Evolutionary conservation across 2,329 filamentous ascomycete species (phyloP).

Genomic region (Verticillium longisporum): DNA sequence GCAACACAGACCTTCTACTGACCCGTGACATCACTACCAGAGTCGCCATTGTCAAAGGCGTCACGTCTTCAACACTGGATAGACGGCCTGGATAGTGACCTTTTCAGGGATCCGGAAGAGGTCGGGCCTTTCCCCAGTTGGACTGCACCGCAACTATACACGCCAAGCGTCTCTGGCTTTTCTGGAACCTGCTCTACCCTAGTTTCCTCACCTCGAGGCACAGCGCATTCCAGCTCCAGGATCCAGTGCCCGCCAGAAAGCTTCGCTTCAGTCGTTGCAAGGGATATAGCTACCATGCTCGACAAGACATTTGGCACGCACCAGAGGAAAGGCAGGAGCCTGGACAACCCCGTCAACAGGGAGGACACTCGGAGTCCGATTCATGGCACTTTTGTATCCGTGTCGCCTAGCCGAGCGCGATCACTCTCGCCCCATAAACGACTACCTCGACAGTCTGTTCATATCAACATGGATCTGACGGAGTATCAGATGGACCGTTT

Average conservation of each 20-base stretch:
- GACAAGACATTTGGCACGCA: background rate
- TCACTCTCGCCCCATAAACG: slow-evolving; percentile 28
- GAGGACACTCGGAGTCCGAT: slow-evolving; percentile 19
- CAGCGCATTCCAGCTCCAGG: background rate
- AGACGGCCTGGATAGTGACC: slow-evolving; percentile 1
- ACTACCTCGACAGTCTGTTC: slow-evolving; percentile 28
- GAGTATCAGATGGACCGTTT: slow-evolving; percentile 41
- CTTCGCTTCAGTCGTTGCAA: background rate
- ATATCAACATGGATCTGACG: slow-evolving; percentile 41
- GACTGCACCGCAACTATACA: background rate
- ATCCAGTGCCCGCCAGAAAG: background rate
- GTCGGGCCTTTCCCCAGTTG: slow-evolving; percentile 6
- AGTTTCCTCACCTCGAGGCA: too few relatives aligned
- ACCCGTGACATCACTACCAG: background rate
- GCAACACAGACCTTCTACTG: background rate
- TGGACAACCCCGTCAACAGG: slow-evolving; percentile 1
- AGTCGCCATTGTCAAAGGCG: background rate
- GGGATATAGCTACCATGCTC: background rate
- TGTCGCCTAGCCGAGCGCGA: slow-evolving; percentile 23
- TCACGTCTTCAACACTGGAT: slow-evolving; percentile 8
- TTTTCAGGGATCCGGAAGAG: slow-evolving; percentile 9
- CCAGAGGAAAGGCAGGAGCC: slow-evolving; percentile 6
- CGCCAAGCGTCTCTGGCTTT: background rate
- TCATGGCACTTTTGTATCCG: slow-evolving; percentile 28
- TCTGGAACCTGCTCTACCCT: background rate